A percentile compares a stretch with the other conserved stretches of the same genome.
phyloP scores from a whole-genome alignment of 306 rosid genomes.

The Trifolium repens region DNA sequence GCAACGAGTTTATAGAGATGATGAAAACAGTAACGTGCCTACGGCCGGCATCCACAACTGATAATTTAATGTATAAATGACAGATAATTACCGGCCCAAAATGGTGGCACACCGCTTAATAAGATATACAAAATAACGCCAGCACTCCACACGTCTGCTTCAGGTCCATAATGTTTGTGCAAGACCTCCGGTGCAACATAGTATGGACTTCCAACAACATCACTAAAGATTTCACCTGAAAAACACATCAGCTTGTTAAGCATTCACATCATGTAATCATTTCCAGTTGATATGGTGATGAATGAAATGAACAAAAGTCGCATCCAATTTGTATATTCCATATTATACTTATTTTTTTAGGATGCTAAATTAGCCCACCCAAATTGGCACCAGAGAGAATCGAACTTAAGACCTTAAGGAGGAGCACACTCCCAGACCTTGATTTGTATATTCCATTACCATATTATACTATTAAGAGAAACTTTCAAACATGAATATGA shows the following conservation, averaged over 20 bases:
- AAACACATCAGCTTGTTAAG: conserved; percentile 33
- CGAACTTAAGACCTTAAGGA: no score
- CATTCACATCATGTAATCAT: conserved; percentile 8
- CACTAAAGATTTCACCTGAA: conserved; percentile 62
- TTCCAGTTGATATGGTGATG: background rate
- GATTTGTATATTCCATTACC: no score
- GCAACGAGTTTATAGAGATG: conserved; percentile 18
- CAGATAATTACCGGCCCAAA: conserved; percentile 60
- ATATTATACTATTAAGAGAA: background rate
- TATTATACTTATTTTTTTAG: no score
- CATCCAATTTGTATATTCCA: no score
- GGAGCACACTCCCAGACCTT: no score
- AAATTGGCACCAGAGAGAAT: no score
- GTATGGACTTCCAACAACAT: conserved; percentile 67
- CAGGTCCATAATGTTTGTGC: conserved; percentile 66
- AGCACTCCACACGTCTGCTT: conserved; percentile 70
- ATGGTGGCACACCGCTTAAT: conserved; percentile 66
- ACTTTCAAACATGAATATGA: background rate
- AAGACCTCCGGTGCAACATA: conserved; percentile 74
- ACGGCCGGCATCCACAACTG: conserved; percentile 4
- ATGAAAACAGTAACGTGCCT: conserved; percentile 27
- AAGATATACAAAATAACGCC: conserved; percentile 67
- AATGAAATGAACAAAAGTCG: background rate
- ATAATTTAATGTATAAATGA: conserved; percentile 22
- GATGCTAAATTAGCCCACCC: no score